Conservation (phyloP, 192 early-diverging fungal genomes). For the Diversispora eburnea region DNA sequence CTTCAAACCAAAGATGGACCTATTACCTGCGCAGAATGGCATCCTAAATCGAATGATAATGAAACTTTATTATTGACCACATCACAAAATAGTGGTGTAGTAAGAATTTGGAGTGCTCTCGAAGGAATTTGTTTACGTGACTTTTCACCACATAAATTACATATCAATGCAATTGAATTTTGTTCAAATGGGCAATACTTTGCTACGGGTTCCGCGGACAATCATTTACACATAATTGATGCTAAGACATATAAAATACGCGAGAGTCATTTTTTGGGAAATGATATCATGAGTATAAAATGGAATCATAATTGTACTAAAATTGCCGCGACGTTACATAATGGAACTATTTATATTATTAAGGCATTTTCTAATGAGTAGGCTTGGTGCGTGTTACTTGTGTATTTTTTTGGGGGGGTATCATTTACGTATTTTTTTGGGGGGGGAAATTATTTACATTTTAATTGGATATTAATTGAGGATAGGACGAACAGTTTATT, state of each 20-base stretch:
- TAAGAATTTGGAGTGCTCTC: neutral
- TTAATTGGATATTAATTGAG: no score
- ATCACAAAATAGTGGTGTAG: neutral
- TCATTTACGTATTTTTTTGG: no score
- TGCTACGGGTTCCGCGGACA: neutral
- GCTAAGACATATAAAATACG: neutral
- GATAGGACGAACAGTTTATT: no score
- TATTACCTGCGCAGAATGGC: neutral
- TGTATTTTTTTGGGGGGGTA: no score
- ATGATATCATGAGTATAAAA: neutral
- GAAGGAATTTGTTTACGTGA: neutral
- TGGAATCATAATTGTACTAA: neutral
- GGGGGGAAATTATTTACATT: no score
- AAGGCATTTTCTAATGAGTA: neutral
- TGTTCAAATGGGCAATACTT: neutral
- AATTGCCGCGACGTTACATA: neutral
- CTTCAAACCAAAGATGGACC: neutral
- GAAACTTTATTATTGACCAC: neutral
- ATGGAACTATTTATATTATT: neutral
- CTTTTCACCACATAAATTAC: neutral
- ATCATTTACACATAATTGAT: neutral
- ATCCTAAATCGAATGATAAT: neutral
- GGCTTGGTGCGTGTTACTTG: no score
- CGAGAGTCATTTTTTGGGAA: neutral
- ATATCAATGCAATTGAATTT: neutral